Evolutionary conservation across 192 early-diverging fungal species (phyloP).

Genomic region (Globomyces pollinis-pini): DNA sequence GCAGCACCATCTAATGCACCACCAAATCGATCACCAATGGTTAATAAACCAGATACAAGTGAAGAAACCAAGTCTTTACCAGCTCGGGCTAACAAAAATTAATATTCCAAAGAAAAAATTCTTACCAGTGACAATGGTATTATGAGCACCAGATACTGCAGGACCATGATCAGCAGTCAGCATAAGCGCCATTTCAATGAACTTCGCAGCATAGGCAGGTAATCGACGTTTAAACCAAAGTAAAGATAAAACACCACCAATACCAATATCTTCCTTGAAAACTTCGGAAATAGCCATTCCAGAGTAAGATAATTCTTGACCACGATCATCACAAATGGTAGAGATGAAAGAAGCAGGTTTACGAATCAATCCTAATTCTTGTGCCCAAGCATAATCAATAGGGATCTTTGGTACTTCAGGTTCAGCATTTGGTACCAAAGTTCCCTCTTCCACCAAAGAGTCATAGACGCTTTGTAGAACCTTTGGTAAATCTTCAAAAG

Average conservation of each 20-base stretch:
- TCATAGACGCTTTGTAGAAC: conserved; percentile 71
- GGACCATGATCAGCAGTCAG: conserved; percentile 99
- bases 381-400: conserved; percentile 98
- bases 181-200: conserved; percentile 99
- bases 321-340: conserved; percentile 98
- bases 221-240: conserved; percentile 98
- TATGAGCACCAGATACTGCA: conserved; percentile 83
- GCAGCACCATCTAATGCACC: conserved; percentile 97
- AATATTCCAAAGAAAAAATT: conserved; percentile 58
- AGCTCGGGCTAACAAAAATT: conserved; percentile 56
- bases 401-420: conserved; percentile 97
- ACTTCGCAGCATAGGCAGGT: conserved; percentile 89
- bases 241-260: conserved; percentile 92
- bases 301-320: conserved; percentile 96
- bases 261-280: conserved; percentile 97
- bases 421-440: conserved; percentile 66
- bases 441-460: conserved; percentile 63
- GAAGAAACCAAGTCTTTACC: conserved; percentile 97
- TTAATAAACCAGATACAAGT: conserved; percentile 87
- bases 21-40: conserved; percentile 96
- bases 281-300: conserved; percentile 98
- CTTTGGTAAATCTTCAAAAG: conserved; percentile 88
- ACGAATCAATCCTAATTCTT: conserved; percentile 95
- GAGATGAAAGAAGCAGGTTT: conserved; percentile 98
- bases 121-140: conserved; percentile 58